Conservation (phyloP, 805 yeast species). For the Ogataea minuta region DNA sequence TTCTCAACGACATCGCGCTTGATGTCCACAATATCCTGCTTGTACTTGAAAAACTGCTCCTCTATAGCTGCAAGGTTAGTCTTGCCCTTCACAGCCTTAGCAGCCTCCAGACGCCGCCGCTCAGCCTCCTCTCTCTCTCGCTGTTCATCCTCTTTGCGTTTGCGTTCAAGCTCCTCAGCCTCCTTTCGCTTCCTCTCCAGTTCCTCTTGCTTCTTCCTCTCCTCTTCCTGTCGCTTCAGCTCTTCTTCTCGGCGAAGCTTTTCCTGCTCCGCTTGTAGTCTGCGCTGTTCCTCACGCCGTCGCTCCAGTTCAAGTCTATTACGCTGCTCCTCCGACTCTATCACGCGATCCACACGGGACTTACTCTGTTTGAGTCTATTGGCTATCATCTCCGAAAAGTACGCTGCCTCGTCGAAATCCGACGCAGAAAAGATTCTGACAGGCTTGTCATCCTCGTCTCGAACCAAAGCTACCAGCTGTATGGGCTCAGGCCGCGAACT, state of each 20-base stretch:
- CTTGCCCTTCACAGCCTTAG: slow-evolving; percentile 23
- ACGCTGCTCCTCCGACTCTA: slow-evolving; percentile 15
- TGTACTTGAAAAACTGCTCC: slow-evolving; percentile 45
- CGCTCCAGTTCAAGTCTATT: slow-evolving; percentile 6
- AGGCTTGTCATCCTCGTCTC: neutral
- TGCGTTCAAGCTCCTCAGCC: neutral
- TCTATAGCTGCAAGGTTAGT: slow-evolving; percentile 41
- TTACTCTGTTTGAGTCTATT: slow-evolving; percentile 5
- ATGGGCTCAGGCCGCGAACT: neutral
- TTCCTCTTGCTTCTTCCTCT: slow-evolving; percentile 4
- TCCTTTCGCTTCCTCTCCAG: neutral
- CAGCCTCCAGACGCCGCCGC: slow-evolving; percentile 8
- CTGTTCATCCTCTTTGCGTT: slow-evolving; percentile 21
- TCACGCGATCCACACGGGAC: slow-evolving; percentile 6
- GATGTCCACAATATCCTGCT: slow-evolving; percentile 52
- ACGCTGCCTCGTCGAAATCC: slow-evolving; percentile 1
- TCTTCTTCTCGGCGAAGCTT: slow-evolving; percentile 10
- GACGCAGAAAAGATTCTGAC: neutral
- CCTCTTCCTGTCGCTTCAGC: neutral
- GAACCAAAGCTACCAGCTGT: neutral
- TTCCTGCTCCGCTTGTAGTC: slow-evolving; percentile 5
- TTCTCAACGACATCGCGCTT: slow-evolving; percentile 58
- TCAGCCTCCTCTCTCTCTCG: slow-evolving; percentile 25
- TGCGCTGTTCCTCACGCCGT: slow-evolving; percentile 4
- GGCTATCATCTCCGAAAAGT: slow-evolving; percentile 1